phyloP scores from a whole-genome alignment of 179 eudicot genomes.

The Actinidia chinensis region DNA sequence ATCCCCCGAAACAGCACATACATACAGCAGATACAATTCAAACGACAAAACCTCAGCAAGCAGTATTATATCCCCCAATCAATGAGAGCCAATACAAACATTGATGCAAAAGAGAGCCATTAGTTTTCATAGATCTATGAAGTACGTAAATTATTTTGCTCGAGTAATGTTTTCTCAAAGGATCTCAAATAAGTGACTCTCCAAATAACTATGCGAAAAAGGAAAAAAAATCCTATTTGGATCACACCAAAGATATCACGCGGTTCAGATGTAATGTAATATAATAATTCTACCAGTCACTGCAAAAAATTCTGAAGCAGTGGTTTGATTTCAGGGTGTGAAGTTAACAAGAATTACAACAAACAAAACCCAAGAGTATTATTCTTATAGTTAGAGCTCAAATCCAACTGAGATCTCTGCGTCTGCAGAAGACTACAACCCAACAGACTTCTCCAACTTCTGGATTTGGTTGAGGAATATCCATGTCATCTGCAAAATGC shows the following conservation, averaged over 20 bases:
- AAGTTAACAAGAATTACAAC: conserved; percentile 7
- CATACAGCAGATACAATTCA: neutral
- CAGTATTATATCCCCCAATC: neutral
- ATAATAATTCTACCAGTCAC: neutral
- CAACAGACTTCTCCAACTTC: conserved; percentile 60
- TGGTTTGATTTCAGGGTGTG: neutral
- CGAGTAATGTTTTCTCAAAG: neutral
- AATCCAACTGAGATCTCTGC: conserved; percentile 2
- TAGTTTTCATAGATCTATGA: too few species aligned
- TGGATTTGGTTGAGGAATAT: conserved; percentile 87
- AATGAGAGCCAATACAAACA: neutral
- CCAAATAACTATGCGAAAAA: neutral
- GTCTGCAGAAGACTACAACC: conserved; percentile 40
- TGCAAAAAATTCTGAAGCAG: conserved; percentile 14
- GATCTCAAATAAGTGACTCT: neutral
- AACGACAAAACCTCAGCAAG: neutral
- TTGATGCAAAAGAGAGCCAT: too few species aligned
- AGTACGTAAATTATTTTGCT: conserved; percentile 9
- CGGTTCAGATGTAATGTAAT: conserved; percentile 1
- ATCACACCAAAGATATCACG: conserved; percentile 1
- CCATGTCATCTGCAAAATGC: conserved; percentile 80
- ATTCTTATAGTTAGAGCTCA: conserved; percentile 14
- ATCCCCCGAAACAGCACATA: neutral
- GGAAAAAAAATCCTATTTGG: neutral
- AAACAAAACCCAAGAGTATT: conserved; percentile 9